A percentile compares a stretch with the other conserved stretches of the same genome.
phyloP scores from a whole-genome alignment of 2,329 filamentous ascomycete genomes.

The Neurospora crassa region DNA sequence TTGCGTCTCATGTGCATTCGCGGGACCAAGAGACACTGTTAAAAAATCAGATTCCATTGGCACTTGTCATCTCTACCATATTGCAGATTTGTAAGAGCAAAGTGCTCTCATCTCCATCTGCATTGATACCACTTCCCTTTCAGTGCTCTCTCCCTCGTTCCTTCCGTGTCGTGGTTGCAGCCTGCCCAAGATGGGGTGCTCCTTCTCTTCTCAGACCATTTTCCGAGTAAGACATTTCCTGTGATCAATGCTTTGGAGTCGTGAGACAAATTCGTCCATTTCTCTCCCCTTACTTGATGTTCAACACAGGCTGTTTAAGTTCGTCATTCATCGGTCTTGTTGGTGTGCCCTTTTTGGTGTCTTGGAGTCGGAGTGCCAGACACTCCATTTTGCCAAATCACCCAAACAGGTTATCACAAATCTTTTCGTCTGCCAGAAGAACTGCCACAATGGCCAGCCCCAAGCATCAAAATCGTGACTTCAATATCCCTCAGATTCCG shows the following conservation, averaged over 20 bases:
- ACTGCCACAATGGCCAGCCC: slow-evolving; percentile 8
- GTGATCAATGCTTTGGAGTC: background rate
- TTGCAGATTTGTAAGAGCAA: background rate
- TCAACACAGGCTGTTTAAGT: background rate
- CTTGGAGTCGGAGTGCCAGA: background rate
- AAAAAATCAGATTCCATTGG: background rate
- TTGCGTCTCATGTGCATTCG: background rate
- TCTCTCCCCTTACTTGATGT: background rate
- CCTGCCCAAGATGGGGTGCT: background rate
- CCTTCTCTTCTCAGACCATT: background rate
- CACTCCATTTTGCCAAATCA: background rate
- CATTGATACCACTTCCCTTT: background rate
- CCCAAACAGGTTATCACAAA: background rate
- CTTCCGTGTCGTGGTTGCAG: background rate
- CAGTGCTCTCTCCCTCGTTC: background rate
- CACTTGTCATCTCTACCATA: background rate
- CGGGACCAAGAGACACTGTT: background rate
- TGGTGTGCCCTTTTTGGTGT: background rate
- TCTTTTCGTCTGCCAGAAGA: background rate
- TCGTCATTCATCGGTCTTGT: background rate
- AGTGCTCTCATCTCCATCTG: background rate
- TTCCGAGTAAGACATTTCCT: background rate
- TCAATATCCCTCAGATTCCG: background rate
- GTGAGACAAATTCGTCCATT: background rate
- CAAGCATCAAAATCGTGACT: background rate